Evolutionary conservation across 305 asterid species (phyloP).

Genomic region (Rubia tinctorum): DNA sequence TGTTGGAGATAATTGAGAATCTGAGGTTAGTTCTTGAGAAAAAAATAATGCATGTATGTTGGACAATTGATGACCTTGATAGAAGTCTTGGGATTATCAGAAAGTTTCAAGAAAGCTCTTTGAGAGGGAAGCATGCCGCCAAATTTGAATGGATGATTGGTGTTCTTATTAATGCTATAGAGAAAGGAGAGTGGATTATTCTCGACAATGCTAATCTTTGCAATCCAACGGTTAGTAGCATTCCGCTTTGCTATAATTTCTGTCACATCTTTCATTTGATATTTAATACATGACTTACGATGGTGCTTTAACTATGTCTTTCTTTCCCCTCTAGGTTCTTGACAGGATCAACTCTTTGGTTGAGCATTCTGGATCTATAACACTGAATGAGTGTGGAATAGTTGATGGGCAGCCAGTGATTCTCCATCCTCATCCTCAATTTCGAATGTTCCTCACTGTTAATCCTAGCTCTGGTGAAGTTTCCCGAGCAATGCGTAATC

Average conservation of each 20-base stretch:
- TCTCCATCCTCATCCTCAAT: constrained; percentile 87
- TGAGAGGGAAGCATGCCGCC: constrained; percentile 43
- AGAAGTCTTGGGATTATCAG: constrained; percentile 40
- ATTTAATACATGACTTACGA: neutral
- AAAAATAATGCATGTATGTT: constrained; percentile 45
- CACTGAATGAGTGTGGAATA: constrained; percentile 90
- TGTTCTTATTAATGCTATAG: constrained; percentile 79
- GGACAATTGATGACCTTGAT: constrained; percentile 68
- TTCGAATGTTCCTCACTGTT: constrained; percentile 94
- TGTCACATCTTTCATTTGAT: neutral
- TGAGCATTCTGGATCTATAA: constrained; percentile 96
- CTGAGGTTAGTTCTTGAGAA: constrained; percentile 42
- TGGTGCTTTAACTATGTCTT: constrained; percentile 14
- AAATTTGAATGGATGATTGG: constrained; percentile 99
- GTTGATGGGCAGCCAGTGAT: constrained; percentile 84
- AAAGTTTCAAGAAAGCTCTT: constrained; percentile 47
- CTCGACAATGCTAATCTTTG: constrained; percentile 97
- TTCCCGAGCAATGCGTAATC: constrained; percentile 98
- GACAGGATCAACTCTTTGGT: constrained; percentile 98
- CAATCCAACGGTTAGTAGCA: constrained; percentile 87
- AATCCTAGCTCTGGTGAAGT: constrained; percentile 93
- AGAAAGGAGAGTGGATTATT: constrained; percentile 98
- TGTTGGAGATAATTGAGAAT: constrained; percentile 62
- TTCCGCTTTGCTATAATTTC: constrained; percentile 13
- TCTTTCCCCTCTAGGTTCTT: constrained; percentile 67